Base-by-base conservation (phyloP, 306 rosid genomes). In the Pachyrhizus erosus region DNA sequence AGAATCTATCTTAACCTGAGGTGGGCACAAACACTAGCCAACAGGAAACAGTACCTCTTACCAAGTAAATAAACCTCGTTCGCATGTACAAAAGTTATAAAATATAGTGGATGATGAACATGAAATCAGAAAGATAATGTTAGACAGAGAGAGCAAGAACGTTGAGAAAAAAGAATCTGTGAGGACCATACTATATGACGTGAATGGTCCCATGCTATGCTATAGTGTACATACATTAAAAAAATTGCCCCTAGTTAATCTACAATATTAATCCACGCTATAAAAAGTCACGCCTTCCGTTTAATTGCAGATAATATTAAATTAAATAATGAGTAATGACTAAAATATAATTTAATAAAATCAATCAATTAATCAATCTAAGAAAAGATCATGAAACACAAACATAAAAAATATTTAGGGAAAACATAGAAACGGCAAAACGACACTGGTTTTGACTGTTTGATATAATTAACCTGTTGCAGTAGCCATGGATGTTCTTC, bases 171-270 rank as follows among this genome's bases (percentile, higher is more conserved):
- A 24, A 48, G 58, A 46, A 17, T 9, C 7, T 18, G 84, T 73
- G 82, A 86, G 87, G 97, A 90, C 91, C 94, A 89, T 83, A 29
- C 91, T 87, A 81, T 12, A 69, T 54, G 57, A 87, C 91, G 87
- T 82, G 87, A 83, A 84, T 90, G 85, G 89, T 86, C 88, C 92
- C 88, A 79, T 76, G 88, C 82, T 64, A 83, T 24, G 49, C 5
- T 57, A 55, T 17, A 9, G 49, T 37, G 27, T 66, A 23, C 51
- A 42, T 2, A 64, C 13, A 69, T 10, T 5, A 18, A 29, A 45
- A n/a, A 82, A 39, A 77, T 79, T 57, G 73, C 80, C 71, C 82
- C 87, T 78, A 5, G 27, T 60, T 52, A 87, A 84, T 87, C 80
- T 73, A 89, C 82, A 84, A 87, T 33, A 81, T 80, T 82, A 49